Conservation (phyloP, 768 basidiomycete genomes). For the Myochromella boudieri region DNA sequence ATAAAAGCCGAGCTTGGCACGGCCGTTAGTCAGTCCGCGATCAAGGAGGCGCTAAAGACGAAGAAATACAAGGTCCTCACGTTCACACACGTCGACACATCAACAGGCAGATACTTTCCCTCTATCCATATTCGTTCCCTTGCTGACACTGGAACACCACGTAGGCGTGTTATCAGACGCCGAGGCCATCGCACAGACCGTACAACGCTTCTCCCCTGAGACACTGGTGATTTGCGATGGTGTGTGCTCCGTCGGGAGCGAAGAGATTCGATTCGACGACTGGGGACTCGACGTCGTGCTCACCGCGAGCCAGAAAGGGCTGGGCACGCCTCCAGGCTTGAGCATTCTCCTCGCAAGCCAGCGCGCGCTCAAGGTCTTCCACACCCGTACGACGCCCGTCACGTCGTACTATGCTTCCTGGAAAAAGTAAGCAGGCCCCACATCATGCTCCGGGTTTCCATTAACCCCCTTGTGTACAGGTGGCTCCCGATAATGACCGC, state of each 20-base stretch:
- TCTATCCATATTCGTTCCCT: not conserved
- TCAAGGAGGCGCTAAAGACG: constrained; percentile 68
- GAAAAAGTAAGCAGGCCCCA: constrained; percentile 61
- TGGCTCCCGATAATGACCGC: constrained; percentile 94
- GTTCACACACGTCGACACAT: constrained; percentile 95
- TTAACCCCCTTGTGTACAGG: constrained; percentile 31
- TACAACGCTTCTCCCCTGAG: constrained; percentile 76
- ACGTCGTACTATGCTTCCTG: constrained; percentile 87
- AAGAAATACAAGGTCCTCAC: constrained; percentile 89
- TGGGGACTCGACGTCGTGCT: constrained; percentile 93
- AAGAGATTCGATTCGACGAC: constrained; percentile 91
- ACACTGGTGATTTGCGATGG: constrained; percentile 88
- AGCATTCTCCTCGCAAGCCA: constrained; percentile 83
- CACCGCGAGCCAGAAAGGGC: constrained; percentile 88
- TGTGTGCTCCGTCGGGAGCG: constrained; percentile 96
- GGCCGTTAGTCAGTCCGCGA: constrained; percentile 56
- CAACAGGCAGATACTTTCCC: constrained; percentile 53
- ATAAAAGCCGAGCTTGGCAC: constrained; percentile 82
- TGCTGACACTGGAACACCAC: constrained; percentile 2
- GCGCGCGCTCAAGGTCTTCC: constrained; percentile 65
- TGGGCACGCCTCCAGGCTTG: constrained; percentile 91
- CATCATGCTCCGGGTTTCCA: not conserved
- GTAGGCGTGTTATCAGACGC: constrained; percentile 84
- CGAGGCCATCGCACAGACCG: constrained; percentile 69
- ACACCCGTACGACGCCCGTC: constrained; percentile 57